Evolutionary conservation across 202 grass and related monocot genomes (phyloP).

Genomic region (Setaria italica): DNA sequence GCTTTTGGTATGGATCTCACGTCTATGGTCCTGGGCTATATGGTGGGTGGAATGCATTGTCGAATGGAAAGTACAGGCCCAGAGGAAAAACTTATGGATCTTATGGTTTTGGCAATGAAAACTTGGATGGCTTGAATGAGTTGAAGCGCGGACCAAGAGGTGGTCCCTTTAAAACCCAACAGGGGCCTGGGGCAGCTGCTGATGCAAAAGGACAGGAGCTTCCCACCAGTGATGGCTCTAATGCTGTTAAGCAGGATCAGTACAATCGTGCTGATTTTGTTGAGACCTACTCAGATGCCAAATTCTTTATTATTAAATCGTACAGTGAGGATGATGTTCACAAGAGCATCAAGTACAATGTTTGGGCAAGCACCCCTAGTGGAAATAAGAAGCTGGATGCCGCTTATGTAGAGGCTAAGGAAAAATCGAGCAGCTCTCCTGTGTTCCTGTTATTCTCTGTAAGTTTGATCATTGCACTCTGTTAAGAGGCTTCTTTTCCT

Average conservation of each 20-base stretch:
- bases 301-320: conserved; percentile 84
- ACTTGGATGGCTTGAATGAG: conserved; percentile 74
- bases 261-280: conserved; percentile 70
- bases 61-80: conserved; percentile 68
- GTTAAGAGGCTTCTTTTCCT: conserved; percentile 7
- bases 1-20: conserved; percentile 63
- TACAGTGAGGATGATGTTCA: conserved; percentile 84
- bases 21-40: conserved; percentile 58
- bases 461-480: conserved; percentile 44
- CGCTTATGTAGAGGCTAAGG: conserved; percentile 58
- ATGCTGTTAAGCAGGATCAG: conserved; percentile 46
- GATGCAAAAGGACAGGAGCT: conserved; percentile 51
- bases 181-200: conserved; percentile 32
- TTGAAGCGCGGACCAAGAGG: conserved; percentile 81
- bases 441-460: conserved; percentile 84
- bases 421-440: conserved; percentile 41
- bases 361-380: conserved; percentile 82
- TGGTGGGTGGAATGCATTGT: conserved; percentile 58
- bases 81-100: conserved; percentile 63
- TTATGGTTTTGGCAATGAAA: conserved; percentile 63
- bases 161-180: conserved; percentile 57
- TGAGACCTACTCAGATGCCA: conserved; percentile 67
- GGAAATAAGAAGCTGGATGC: conserved; percentile 72
- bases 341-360: conserved; percentile 84
- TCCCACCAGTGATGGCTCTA: conserved; percentile 38